Evolutionary conservation across 1,284 basidiomycete genomes (phyloP), one percentile per base, ranked within the genome.

Genomic region (Albatrellus sp.): DNA sequence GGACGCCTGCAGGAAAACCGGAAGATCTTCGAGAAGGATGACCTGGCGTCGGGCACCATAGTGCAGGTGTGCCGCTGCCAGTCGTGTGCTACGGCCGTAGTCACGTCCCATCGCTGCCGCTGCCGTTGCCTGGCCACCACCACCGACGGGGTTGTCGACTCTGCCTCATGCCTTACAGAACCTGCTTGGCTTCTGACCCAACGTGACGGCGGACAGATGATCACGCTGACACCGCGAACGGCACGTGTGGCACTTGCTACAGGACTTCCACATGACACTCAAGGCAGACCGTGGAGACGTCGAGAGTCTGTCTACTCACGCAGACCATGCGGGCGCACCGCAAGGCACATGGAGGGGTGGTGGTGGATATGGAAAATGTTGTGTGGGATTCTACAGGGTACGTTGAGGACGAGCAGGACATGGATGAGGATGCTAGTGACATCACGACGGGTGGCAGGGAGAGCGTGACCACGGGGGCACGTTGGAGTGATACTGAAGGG

Each of bases 1-100:
- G 69, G 29, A 78, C 58, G 2, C 89, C 90, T 0, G 82, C 4
- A 88, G 65, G 36, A 98, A 72, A 57, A 98, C 97, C 0, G 94
- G 94, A 2, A 98, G 70, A 48, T 97, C 90, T 59, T 97, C 92
- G 7, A 98, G 68, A 5, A 98, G 75, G 42, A 98, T 75, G 4
- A 94, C 56, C 40, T 75, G 74, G 7, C 66, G 66, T 38, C 61
- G 67, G 1, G 48, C 38, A 12, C n/a, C n/a, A n/a, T n/a, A n/a
- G n/a, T n/a, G n/a, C n/a, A n/a, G n/a, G n/a, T n/a, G n/a, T n/a
- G n/a, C n/a, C n/a, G n/a, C n/a, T n/a, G n/a, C n/a, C n/a, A n/a
- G n/a, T n/a, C n/a, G n/a, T n/a, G n/a, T n/a, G n/a, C n/a, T n/a
- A n/a, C n/a, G n/a, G n/a, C n/a, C n/a, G n/a, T n/a, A n/a, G n/a